A percentile compares a stretch with the other conserved stretches of the same genome.
Evolutionary conservation across 1,139 yeast species (phyloP).

Genomic region (Tardiomyces digboiensis): DNA sequence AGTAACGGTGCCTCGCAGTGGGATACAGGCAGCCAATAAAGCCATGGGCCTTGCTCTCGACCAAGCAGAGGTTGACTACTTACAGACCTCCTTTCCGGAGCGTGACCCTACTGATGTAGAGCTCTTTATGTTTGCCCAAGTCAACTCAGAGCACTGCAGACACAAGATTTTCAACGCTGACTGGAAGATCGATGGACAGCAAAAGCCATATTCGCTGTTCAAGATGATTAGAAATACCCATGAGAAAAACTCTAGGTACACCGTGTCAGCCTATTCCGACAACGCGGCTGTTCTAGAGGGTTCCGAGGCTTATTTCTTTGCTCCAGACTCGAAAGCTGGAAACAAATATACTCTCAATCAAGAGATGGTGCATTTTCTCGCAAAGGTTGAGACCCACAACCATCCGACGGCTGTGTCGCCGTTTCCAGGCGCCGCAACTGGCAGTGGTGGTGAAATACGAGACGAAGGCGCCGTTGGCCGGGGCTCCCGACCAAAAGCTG

Average conservation of each 20-base stretch:
- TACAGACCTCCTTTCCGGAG: constrained; percentile 69
- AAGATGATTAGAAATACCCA: constrained; percentile 97
- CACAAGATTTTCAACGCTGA: constrained; percentile 98
- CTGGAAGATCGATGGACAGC: constrained; percentile 88
- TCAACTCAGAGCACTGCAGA: constrained; percentile 98
- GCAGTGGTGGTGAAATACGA: constrained; percentile 99
- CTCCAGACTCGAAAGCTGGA: constrained; percentile 67
- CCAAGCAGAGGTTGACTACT: constrained; percentile 83
- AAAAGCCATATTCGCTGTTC: constrained; percentile 69
- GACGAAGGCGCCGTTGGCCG: constrained; percentile 99
- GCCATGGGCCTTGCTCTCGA: constrained; percentile 88
- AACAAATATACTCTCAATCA: constrained; percentile 57
- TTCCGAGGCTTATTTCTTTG: constrained; percentile 52
- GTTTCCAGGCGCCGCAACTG: constrained; percentile 99
- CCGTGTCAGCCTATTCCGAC: constrained; percentile 92
- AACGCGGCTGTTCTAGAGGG: constrained; percentile 98
- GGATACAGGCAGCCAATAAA: constrained; percentile 68
- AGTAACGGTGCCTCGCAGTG: constrained; percentile 50
- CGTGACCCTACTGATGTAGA: constrained; percentile 98
- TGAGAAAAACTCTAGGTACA: constrained; percentile 64
- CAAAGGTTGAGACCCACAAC: constrained; percentile 97
- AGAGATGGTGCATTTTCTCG: constrained; percentile 80
- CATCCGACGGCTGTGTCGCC: constrained; percentile 99
- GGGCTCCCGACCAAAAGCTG: constrained; percentile 96
- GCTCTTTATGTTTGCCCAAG: constrained; percentile 98